These are phyloP conservation scores for Tylopilus felleus DNA, from an alignment of 768 basidiomycete species.

Conservation along the genomic window DNA sequence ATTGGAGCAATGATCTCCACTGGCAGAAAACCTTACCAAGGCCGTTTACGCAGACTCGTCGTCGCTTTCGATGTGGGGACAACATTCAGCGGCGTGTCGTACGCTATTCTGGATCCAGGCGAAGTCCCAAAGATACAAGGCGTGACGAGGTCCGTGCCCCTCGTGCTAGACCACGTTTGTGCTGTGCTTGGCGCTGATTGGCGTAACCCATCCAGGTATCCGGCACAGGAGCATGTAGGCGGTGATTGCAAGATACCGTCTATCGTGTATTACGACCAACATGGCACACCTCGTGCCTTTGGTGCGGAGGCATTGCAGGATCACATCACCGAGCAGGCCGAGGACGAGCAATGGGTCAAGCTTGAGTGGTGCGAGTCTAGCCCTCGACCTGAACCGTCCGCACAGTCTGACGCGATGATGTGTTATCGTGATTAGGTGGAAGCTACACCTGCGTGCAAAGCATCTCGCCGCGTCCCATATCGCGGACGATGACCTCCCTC, in stretches of 20 bases:
- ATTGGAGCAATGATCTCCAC: conserved; percentile 27
- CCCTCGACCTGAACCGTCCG: not conserved
- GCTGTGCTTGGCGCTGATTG: conserved; percentile 2
- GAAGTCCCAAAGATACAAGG: conserved; percentile 35
- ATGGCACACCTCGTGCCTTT: conserved; percentile 38
- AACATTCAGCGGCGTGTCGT: conserved; percentile 40
- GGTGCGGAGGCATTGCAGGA: conserved; percentile 46
- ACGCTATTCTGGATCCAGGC: conserved; percentile 40
- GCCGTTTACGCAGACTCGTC: conserved; percentile 35
- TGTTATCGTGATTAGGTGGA: conserved; percentile 24
- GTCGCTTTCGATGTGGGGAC: conserved; percentile 32
- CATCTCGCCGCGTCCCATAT: conserved; percentile 31
- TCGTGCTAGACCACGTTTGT: conserved; percentile 9
- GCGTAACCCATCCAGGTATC: conserved; percentile 26
- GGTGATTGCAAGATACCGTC: conserved; percentile 49
- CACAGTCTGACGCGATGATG: not conserved
- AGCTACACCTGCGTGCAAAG: conserved; percentile 39
- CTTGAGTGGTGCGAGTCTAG: conserved; percentile 39
- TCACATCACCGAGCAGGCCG: conserved; percentile 37
- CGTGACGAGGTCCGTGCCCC: conserved; percentile 30
- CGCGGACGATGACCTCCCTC: conserved; percentile 34
- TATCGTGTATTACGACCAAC: conserved; percentile 44
- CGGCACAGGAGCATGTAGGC: conserved; percentile 41
- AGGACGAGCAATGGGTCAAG: conserved; percentile 45
- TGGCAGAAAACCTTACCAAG: conserved; percentile 39